Evolutionary conservation across 169 alveolate genomes (phyloP).

Genomic region (Cryptosporidium bovis): DNA sequence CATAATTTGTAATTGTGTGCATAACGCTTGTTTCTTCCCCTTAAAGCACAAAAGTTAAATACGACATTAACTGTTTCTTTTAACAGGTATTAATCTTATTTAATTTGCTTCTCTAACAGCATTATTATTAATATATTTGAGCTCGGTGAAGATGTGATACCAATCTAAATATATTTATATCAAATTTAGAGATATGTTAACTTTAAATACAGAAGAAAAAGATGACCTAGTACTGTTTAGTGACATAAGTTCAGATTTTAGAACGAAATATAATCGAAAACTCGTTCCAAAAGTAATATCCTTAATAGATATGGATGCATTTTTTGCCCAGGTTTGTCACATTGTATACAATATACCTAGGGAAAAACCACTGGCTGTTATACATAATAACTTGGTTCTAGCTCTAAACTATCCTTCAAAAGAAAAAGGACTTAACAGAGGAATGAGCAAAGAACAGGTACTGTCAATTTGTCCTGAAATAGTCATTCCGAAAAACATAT

Average conservation of each 20-base stretch:
- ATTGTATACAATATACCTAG: constrained; percentile 35
- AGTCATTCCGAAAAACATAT: constrained; percentile 24
- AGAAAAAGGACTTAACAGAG: constrained; percentile 39
- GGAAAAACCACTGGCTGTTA: constrained; percentile 64
- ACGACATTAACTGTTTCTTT: too few relatives aligned
- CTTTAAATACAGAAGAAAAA: neutral
- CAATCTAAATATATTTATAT: too few relatives aligned
- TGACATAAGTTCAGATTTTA: constrained; percentile 23
- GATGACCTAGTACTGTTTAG: neutral
- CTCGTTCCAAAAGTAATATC: constrained; percentile 50
- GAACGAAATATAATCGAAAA: constrained; percentile 2
- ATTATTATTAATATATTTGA: too few relatives aligned
- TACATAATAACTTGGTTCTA: constrained; percentile 30
- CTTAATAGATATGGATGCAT: constrained; percentile 68
- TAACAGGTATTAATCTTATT: too few relatives aligned
- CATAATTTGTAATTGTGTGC: too few relatives aligned
- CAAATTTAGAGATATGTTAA: neutral
- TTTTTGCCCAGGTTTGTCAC: constrained; percentile 69
- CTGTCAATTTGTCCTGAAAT: constrained; percentile 59
- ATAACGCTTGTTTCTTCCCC: too few relatives aligned
- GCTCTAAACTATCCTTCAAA: constrained; percentile 65
- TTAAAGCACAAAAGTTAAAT: too few relatives aligned
- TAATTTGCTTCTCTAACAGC: too few relatives aligned
- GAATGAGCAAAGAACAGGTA: constrained; percentile 24
- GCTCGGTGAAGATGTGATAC: too few relatives aligned